phyloP scores from a whole-genome alignment of 305 asterid species.

The Solanum aculeatissimum region DNA sequence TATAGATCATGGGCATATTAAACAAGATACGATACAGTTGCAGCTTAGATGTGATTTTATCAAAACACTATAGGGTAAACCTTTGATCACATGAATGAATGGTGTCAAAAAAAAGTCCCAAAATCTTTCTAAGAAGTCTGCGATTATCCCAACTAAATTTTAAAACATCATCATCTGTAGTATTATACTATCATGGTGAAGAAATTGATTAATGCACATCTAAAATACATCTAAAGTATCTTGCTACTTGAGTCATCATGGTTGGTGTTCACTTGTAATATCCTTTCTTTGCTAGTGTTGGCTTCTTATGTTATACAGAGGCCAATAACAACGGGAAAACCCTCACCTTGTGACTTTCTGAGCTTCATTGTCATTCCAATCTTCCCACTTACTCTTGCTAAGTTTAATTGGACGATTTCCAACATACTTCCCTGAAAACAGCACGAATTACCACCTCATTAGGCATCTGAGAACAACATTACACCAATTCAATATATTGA shows the following conservation, averaged over 20 bases:
- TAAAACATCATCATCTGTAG: background rate
- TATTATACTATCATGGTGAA: too few relatives aligned
- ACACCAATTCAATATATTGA: background rate
- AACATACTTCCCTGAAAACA: constrained; percentile 70
- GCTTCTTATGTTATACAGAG: constrained; percentile 55
- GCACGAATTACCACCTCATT: background rate
- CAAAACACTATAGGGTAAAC: background rate
- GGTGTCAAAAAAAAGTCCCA: background rate
- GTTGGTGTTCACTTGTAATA: constrained; percentile 46
- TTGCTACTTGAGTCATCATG: background rate
- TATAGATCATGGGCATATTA: background rate
- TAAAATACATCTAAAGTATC: background rate
- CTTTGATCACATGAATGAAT: background rate
- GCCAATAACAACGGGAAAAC: too few relatives aligned
- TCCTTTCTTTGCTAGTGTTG: constrained; percentile 58
- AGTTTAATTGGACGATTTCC: constrained; percentile 96
- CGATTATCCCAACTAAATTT: background rate
- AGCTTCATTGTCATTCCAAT: too few relatives aligned
- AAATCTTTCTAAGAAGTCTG: too few relatives aligned
- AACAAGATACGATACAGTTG: background rate
- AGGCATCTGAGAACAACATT: background rate
- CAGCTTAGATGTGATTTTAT: background rate
- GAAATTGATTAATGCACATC: background rate
- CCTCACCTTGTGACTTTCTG: too few relatives aligned
- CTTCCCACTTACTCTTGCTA: too few relatives aligned